Evolutionary conservation across 2,329 filamentous ascomycete genomes (phyloP).

Genomic region (Paraphoma sp.): DNA sequence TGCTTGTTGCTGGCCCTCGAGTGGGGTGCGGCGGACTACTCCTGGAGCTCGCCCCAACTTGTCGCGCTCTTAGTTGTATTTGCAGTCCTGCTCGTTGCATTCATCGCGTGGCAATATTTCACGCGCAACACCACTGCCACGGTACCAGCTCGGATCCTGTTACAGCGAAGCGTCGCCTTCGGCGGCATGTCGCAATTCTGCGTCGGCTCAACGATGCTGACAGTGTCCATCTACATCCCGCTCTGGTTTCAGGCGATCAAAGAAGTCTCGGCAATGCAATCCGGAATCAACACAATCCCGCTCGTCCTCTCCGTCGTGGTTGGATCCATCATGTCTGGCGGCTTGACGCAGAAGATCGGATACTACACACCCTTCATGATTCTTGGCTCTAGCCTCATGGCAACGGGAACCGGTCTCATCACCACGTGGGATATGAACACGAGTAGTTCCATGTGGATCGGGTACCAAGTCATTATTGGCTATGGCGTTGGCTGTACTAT

Average conservation of each 20-base stretch:
- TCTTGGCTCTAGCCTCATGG: slow-evolving; percentile 47
- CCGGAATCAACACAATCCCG: slow-evolving; percentile 54
- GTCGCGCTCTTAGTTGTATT: slow-evolving; percentile 53
- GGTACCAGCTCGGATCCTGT: slow-evolving; percentile 50
- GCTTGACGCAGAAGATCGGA: slow-evolving; percentile 48
- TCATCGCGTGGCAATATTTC: slow-evolving; percentile 47
- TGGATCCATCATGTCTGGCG: slow-evolving; percentile 49
- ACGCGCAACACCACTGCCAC: slow-evolving; percentile 51
- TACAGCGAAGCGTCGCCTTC: slow-evolving; percentile 52
- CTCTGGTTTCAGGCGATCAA: slow-evolving; percentile 59
- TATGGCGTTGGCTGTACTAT: slow-evolving; percentile 53
- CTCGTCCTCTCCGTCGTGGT: slow-evolving; percentile 54
- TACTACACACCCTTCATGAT: slow-evolving; percentile 59
- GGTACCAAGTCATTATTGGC: slow-evolving; percentile 37
- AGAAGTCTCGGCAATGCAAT: slow-evolving; percentile 49
- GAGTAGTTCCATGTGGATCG: slow-evolving; percentile 38
- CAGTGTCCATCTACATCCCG: slow-evolving; percentile 49
- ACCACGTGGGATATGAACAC: slow-evolving; percentile 49
- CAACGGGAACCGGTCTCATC: slow-evolving; percentile 54
- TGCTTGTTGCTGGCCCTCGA: slow-evolving; percentile 56
- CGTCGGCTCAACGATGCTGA: slow-evolving; percentile 47
- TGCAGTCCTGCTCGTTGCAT: slow-evolving; percentile 46
- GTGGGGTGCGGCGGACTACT: slow-evolving; percentile 55
- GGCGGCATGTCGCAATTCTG: slow-evolving; percentile 50
- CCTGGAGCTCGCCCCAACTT: slow-evolving; percentile 50